These are phyloP conservation scores for Penicillium lagena DNA, from an alignment of 495 filamentous ascomycete species.

Conservation along the genomic window DNA sequence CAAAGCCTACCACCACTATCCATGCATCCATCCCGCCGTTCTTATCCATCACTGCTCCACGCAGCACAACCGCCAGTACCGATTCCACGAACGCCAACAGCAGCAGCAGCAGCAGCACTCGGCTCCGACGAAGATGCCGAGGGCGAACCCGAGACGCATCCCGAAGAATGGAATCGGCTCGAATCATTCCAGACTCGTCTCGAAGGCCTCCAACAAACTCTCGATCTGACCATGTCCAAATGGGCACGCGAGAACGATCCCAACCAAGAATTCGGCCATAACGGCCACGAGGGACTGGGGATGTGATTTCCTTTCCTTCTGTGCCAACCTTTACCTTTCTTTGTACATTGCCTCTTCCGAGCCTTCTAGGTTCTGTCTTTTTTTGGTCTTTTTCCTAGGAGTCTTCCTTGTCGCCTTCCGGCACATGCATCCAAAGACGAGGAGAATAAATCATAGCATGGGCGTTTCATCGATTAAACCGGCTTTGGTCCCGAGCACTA, in stretches of 20 bases:
- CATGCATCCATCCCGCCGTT: constrained; percentile 7
- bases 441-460: constrained; percentile 16
- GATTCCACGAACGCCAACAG: neutral
- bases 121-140: constrained; percentile 5
- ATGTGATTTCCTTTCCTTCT: constrained; percentile 10
- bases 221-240: constrained; percentile 18
- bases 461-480: constrained; percentile 7
- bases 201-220: constrained; percentile 8
- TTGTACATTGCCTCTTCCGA: constrained; percentile 3
- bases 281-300: constrained; percentile 16
- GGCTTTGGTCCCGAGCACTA: too few species aligned
- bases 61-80: neutral
- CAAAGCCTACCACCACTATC: constrained; percentile 6
- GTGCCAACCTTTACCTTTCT: neutral
- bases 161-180: constrained; percentile 12
- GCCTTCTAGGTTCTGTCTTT: neutral
- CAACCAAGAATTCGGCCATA: constrained; percentile 12
- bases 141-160: constrained; percentile 4
- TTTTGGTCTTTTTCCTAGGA: neutral
- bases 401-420: neutral
- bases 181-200: constrained; percentile 18
- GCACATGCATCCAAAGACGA: constrained; percentile 5
- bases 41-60: neutral
- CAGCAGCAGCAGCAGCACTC: neutral
- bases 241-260: constrained; percentile 19